These are phyloP conservation scores for Lasiosphaeris hirsuta DNA, from an alignment of 495 filamentous ascomycete genomes.

Conservation along the genomic window DNA sequence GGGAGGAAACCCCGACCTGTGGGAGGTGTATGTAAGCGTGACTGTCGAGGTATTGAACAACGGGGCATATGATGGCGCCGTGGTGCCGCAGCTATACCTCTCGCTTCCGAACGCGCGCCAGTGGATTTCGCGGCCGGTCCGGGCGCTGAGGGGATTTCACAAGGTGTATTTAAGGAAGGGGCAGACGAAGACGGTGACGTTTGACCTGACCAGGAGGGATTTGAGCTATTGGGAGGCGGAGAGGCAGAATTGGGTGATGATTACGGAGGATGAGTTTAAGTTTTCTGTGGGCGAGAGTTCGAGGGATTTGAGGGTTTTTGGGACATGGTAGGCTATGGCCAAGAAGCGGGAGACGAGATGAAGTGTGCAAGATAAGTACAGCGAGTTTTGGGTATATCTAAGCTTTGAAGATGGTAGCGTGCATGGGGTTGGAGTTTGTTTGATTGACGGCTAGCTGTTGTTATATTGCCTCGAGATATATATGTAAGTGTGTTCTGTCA, in stretches of 20 bases:
- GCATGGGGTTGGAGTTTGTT: too few species aligned
- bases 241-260: constrained; percentile 81
- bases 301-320: constrained; percentile 31
- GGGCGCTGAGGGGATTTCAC: constrained; percentile 75
- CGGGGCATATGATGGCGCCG: constrained; percentile 60
- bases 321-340: constrained; percentile 31
- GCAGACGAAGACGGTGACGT: constrained; percentile 56
- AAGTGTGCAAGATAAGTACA: too few species aligned
- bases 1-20: constrained; percentile 84
- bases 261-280: constrained; percentile 42
- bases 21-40: constrained; percentile 61
- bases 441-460: too few species aligned
- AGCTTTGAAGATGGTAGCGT: too few species aligned
- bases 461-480: too few species aligned
- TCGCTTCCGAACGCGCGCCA: constrained; percentile 54
- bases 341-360: too few species aligned
- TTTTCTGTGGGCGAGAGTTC: constrained; percentile 47
- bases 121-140: constrained; percentile 67
- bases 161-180: constrained; percentile 63
- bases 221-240: constrained; percentile 74
- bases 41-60: constrained; percentile 68
- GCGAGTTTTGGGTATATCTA: too few species aligned
- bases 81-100: constrained; percentile 82
- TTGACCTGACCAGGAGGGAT: constrained; percentile 75
- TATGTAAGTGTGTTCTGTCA: too few species aligned